Evolutionary conservation across 2,329 filamentous ascomycete species (phyloP), one percentile per base, ranked within the genome.

Genomic region (Arthrobotrys conoides): DNA sequence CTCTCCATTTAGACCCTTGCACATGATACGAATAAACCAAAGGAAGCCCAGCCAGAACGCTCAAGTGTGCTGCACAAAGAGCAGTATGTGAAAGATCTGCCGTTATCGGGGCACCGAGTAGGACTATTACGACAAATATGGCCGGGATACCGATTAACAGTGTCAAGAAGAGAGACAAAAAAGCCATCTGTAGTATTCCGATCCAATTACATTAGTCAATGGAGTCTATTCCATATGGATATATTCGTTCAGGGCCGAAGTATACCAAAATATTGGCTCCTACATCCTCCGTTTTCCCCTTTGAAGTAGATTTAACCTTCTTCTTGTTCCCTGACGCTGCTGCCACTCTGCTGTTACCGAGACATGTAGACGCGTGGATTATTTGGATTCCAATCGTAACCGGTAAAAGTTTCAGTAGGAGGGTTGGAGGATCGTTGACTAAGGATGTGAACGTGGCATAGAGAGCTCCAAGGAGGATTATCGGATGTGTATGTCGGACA

Each of bases 101-200:
- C 36, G 95, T 92, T 67, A 97, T 87, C 0, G 96, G 96, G 6
- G 95, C 96, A 83, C 96, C 96, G 85, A 97, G 96, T 81, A 98
- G 91, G 82, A 98, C 87, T 82, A 96, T 88, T 44, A 90, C 85
- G 51, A 89, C 83, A 83, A 91, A 87, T 22, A 91, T 82, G 30
- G 84, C 81, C 14, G 87, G 87, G 66, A 89, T 86, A 76, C 88
- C 84, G 63, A 84, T 81, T 4, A 85, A 84, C 18, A 88, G 82
- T 14, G 88, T 85, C 5, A 91, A 85, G 55, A 90, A 84, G 36
- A 95, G 88, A 6, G 92, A 91, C 72, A 94, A 87, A 80, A 96
- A 87, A 1, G 89, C 88, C 1, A 93, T 90, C 88, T 97, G 83
- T 36, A n/a, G 14, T 24, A 6, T 59, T 41, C 5, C 57, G n/a